Evolutionary conservation across 257 asterid species (phyloP).

Genomic region (Fraxinus excelsior): DNA sequence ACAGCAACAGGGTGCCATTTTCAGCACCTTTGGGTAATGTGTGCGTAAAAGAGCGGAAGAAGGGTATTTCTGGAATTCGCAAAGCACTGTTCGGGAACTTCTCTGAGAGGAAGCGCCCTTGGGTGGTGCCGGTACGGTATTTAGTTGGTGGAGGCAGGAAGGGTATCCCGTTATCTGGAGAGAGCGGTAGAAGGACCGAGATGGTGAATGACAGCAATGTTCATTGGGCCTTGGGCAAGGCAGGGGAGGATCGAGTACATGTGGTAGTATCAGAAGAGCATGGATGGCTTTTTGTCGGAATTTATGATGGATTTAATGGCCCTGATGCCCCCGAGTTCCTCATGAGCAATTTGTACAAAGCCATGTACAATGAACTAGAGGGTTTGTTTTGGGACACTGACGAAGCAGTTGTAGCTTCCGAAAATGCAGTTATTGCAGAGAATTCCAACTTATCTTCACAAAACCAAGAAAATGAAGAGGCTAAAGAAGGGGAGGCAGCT

Average conservation of each 20-base stretch:
- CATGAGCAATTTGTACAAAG: constrained; percentile 86
- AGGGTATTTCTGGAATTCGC: constrained; percentile 68
- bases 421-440: constrained; percentile 31
- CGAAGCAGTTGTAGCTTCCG: constrained; percentile 47
- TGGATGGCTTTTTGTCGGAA: constrained; percentile 96
- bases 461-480: constrained; percentile 26
- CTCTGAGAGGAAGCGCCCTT: constrained; percentile 52
- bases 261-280: constrained; percentile 95
- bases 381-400: constrained; percentile 95
- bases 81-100: constrained; percentile 77
- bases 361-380: constrained; percentile 80
- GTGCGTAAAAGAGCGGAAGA: constrained; percentile 70
- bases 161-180: constrained; percentile 35
- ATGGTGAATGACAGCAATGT: constrained; percentile 60
- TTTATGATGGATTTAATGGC: constrained; percentile 95
- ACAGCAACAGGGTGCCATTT: constrained; percentile 59
- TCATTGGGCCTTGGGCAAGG: constrained; percentile 95
- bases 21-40: constrained; percentile 87
- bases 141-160: constrained; percentile 64
- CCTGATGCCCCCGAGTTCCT: constrained; percentile 97
- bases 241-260: constrained; percentile 98
- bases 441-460: constrained; percentile 31
- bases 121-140: constrained; percentile 81
- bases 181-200: constrained; percentile 49
- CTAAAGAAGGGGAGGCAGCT: constrained; percentile 37